Evolutionary conservation across 345 rosid species (phyloP).

Genomic region (Boechera stricta): DNA sequence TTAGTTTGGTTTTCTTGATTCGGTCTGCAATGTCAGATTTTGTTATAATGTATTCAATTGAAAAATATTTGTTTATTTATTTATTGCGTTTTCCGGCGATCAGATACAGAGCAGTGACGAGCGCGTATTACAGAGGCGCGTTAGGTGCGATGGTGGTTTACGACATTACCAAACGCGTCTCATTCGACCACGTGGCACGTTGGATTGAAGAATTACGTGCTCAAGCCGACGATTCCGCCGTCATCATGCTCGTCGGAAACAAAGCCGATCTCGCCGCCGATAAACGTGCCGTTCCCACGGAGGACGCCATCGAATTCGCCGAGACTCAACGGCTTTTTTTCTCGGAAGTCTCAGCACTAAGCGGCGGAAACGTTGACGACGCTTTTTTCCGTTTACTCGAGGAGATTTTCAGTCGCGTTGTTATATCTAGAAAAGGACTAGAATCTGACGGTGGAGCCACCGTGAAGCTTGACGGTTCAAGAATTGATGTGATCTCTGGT

Average conservation of each 20-base stretch:
- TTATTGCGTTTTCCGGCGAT: slow-evolving; percentile 16
- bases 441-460: slow-evolving; percentile 41
- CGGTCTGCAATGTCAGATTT: not conserved
- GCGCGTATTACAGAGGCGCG: slow-evolving; percentile 82
- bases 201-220: slow-evolving; percentile 80
- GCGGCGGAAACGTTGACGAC: slow-evolving; percentile 73
- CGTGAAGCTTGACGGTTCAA: slow-evolving; percentile 57
- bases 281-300: slow-evolving; percentile 67
- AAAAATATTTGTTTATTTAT: not conserved
- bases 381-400: slow-evolving; percentile 73
- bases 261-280: slow-evolving; percentile 71
- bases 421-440: slow-evolving; percentile 57
- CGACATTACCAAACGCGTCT: slow-evolving; percentile 65
- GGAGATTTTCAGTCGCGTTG: slow-evolving; percentile 56
- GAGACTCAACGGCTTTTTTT: slow-evolving; percentile 75
- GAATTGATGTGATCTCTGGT: slow-evolving; percentile 62
- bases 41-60: not conserved
- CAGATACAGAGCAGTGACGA: slow-evolving; percentile 85
- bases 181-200: slow-evolving; percentile 75
- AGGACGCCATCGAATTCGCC: slow-evolving; percentile 81
- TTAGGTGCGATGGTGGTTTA: slow-evolving; percentile 78
- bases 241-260: slow-evolving; percentile 78
- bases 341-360: slow-evolving; percentile 83
- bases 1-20: slow-evolving; percentile 6
- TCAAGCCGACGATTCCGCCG: slow-evolving; percentile 80